Conservation (phyloP, 805 yeast species). For the Kodamaea nitidulidarum region DNA sequence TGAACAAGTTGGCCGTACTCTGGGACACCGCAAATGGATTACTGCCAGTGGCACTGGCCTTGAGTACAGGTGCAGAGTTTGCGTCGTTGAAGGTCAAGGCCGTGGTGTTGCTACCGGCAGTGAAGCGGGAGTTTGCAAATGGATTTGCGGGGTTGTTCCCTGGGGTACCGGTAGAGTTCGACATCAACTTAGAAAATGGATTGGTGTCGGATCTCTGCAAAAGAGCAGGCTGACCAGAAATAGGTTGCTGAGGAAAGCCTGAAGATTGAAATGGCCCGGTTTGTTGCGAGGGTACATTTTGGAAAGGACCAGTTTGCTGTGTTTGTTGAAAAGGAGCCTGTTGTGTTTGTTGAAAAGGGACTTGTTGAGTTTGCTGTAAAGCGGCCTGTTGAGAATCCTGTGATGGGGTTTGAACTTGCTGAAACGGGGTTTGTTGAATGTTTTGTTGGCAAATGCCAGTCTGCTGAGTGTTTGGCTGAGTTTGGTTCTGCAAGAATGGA, state of each 20-base stretch:
- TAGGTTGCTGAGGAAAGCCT: too few species aligned
- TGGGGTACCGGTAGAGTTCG: slow-evolving; percentile 17
- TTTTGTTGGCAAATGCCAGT: not conserved
- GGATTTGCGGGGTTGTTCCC: slow-evolving; percentile 44
- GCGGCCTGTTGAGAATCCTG: too few species aligned
- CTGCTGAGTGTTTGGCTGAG: too few species aligned
- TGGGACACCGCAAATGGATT: slow-evolving; percentile 56
- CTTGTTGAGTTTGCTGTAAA: too few species aligned
- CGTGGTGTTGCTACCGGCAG: slow-evolving; percentile 28
- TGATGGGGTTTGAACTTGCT: too few species aligned
- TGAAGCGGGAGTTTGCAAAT: slow-evolving; percentile 38
- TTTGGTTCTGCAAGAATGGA: not conserved
- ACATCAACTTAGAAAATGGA: slow-evolving; percentile 29
- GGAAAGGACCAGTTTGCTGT: slow-evolving; percentile 10
- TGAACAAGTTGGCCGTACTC: slow-evolving; percentile 31
- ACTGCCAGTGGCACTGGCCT: slow-evolving; percentile 43
- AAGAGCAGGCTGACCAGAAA: too few species aligned
- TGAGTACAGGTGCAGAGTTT: slow-evolving; percentile 22
- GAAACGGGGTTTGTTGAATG: too few species aligned
- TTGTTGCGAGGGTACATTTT: too few species aligned
- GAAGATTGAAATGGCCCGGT: too few species aligned
- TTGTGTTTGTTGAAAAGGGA: too few species aligned
- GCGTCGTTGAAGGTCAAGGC: slow-evolving; percentile 22
- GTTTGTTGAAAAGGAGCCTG: too few species aligned
- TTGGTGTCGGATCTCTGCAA: slow-evolving; percentile 31